These are phyloP conservation scores for Candida cerambycidarum DNA, from an alignment of 805 yeast genomes.

Conservation along the genomic window DNA sequence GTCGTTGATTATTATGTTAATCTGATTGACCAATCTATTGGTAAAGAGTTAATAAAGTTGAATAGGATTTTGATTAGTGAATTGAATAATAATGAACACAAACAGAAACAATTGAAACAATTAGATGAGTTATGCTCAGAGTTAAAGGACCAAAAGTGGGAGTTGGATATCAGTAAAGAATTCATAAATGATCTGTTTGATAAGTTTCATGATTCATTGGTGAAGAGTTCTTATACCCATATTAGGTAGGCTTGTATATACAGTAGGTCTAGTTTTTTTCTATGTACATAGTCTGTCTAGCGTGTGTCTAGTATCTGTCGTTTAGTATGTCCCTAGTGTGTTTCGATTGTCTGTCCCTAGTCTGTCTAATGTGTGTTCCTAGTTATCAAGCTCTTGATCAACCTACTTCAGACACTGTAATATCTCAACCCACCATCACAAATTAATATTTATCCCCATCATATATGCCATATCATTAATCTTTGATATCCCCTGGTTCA, in stretches of 20 bases:
- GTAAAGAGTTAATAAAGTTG: constrained; percentile 11
- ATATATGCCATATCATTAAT: constrained; percentile 27
- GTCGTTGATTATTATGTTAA: constrained; percentile 5
- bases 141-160: neutral
- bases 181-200: constrained; percentile 13
- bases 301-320: too few relatives aligned
- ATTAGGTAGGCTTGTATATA: constrained; percentile 7
- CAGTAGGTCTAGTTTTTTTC: neutral
- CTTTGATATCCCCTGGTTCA: constrained; percentile 31
- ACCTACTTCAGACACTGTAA: too few relatives aligned
- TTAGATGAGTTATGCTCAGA: constrained; percentile 12
- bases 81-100: constrained; percentile 2
- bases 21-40: constrained; percentile 7
- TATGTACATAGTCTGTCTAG: too few relatives aligned
- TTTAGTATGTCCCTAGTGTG: too few relatives aligned
- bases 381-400: too few relatives aligned
- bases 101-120: constrained; percentile 12
- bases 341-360: too few relatives aligned
- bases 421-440: neutral
- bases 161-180: constrained; percentile 2
- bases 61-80: constrained; percentile 9
- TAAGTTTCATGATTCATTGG: constrained; percentile 13
- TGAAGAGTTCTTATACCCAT: constrained; percentile 11
- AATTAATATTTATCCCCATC: constrained; percentile 19
- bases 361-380: too few relatives aligned